Evolutionary conservation across 257 asterid species (phyloP), one percentile per base, ranked within the genome.

Genomic region (Osmanthus fragrans): DNA sequence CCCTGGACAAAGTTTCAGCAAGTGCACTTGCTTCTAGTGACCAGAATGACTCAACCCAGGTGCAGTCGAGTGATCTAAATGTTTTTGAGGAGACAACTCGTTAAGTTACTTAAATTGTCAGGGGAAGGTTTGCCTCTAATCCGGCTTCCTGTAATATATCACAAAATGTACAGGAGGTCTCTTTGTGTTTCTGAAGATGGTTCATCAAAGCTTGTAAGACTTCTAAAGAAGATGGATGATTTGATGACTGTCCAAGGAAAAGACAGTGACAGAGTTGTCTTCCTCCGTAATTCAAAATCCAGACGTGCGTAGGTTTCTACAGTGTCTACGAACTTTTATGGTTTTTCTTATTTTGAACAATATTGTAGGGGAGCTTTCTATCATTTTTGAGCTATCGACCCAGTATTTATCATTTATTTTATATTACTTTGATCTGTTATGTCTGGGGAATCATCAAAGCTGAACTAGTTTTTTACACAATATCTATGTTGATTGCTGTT

Each of bases 51-150:
- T 65, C 84, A 85, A 67, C 67, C 23, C 89, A 92, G 94, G 97
- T 91, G 29, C 96, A 88, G 80, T 97, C 97, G 16, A 96, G 97
- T 71, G 96, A 93, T 82, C 36, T 93, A 66, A 86, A 85, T 72
- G 97, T 93, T 71, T 71, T 86, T 96, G 87, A 90, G 86, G 86
- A 89, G 86, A 30, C 99, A 92, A 84, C 51, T 96, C 70, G 91
- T 92, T 42, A 92, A 86, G 66, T 78, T 96, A 86, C 96, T 96
- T 34, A 93, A 89, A 73, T 58, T 87, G 51, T 85, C 84, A 7
- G 94, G 97, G 49, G 99, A 98, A 30, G 69, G 82, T 80, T 70
- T 96, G 82, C 90, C 86, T 42, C 86, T 93, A 49, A 73, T 75
- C 33, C 96, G 92, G 23, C 82, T 93, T 66, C 89, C 89, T 18